Evolutionary conservation across 352 stramenopile genomes (phyloP).

Genomic region (Hyaloperonospora brassicae): DNA sequence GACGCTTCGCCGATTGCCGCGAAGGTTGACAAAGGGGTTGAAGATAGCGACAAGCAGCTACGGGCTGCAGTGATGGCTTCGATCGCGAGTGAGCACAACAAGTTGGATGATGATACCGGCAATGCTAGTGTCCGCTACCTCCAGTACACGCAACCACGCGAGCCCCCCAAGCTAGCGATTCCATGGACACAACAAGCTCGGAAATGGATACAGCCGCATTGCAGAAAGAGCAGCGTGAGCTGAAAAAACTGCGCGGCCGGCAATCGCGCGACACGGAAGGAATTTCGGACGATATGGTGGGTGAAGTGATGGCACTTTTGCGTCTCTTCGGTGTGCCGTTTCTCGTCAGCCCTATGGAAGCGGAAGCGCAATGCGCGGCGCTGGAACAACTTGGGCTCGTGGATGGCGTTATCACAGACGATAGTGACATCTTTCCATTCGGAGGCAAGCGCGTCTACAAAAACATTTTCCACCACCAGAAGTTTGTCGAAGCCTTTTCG

Average conservation of each 20-base stretch:
- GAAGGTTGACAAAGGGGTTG: slow-evolving; percentile 1
- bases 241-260: slow-evolving; percentile 71
- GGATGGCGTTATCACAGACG: slow-evolving; percentile 97
- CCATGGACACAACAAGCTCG: slow-evolving; percentile 8
- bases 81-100: slow-evolving; percentile 24
- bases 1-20: slow-evolving; percentile 5
- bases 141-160: slow-evolving; percentile 27
- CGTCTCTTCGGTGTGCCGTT: slow-evolving; percentile 97
- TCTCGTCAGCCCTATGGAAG: slow-evolving; percentile 98
- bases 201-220: slow-evolving; percentile 35
- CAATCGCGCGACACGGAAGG: slow-evolving; percentile 88
- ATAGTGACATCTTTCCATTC: slow-evolving; percentile 93
- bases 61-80: slow-evolving; percentile 30
- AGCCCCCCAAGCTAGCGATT: not conserved
- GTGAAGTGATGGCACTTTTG: slow-evolving; percentile 94
- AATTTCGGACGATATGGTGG: slow-evolving; percentile 96
- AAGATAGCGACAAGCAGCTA: slow-evolving; percentile 24
- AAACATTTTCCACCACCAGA: slow-evolving; percentile 99
- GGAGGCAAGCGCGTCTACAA: slow-evolving; percentile 94
- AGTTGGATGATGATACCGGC: slow-evolving; percentile 8
- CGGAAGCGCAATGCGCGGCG: slow-evolving; percentile 96
- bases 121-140: slow-evolving; percentile 31
- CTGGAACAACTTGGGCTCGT: slow-evolving; percentile 94
- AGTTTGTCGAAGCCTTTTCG: slow-evolving; percentile 97
- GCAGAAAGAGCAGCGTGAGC: slow-evolving; percentile 49